A percentile compares a stretch with the other conserved stretches of the same genome.
Evolutionary conservation across 257 asterid species (phyloP).

Genomic region (Cruciata laevipes): DNA sequence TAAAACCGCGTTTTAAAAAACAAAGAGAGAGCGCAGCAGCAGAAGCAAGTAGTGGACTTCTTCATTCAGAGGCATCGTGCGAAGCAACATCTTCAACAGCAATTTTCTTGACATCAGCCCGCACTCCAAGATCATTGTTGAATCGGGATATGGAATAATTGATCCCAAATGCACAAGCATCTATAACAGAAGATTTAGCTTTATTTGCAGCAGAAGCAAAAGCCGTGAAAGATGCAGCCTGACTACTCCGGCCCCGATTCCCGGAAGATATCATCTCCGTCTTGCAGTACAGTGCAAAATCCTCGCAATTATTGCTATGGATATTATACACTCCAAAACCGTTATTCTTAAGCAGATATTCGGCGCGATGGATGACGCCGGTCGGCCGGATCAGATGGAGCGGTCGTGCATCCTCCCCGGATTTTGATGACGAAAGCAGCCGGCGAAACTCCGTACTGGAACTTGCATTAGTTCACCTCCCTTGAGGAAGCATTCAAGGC

Average conservation of each 20-base stretch:
- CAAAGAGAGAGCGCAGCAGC: too few species aligned
- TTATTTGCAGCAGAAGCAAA: conserved; percentile 55
- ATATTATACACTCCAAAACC: conserved; percentile 64
- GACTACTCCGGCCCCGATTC: conserved; percentile 76
- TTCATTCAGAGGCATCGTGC: too few species aligned
- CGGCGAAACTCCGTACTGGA: conserved; percentile 49
- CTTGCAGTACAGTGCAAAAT: conserved; percentile 78
- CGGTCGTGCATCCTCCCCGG: conserved; percentile 35
- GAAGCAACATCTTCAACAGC: conserved; percentile 70
- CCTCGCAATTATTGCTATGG: conserved; percentile 79
- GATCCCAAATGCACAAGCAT: conserved; percentile 48
- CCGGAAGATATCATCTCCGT: conserved; percentile 56
- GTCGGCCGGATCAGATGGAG: conserved; percentile 45
- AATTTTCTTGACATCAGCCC: conserved; percentile 60
- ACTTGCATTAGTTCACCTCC: conserved; percentile 57
- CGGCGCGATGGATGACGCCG: conserved; percentile 63
- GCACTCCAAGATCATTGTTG: conserved; percentile 60
- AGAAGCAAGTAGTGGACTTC: too few species aligned
- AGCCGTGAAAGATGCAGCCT: conserved; percentile 54
- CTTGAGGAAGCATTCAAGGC: conserved; percentile 76
- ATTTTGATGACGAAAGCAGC: conserved; percentile 57
- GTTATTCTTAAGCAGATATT: conserved; percentile 44
- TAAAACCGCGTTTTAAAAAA: too few species aligned
- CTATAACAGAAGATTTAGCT: conserved; percentile 44
- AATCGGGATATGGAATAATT: conserved; percentile 52